These are phyloP conservation scores for Austroboletus niveus DNA, from an alignment of 1,284 basidiomycete species.

Conservation along the genomic window DNA sequence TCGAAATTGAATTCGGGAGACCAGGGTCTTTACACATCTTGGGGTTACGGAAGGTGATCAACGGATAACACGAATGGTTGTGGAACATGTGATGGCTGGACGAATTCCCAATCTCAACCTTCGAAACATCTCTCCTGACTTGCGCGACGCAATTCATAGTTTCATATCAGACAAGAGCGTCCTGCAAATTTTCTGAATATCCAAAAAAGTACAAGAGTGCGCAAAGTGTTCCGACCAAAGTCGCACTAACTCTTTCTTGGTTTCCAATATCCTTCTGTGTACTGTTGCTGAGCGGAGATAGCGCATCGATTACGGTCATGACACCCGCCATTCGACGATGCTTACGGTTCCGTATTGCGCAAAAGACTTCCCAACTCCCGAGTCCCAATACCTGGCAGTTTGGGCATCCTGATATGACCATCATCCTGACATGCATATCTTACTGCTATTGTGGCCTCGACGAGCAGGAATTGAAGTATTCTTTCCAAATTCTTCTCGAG, in stretches of 20 bases:
- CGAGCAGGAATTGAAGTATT: slow-evolving; percentile 34
- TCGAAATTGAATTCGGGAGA: slow-evolving; percentile 11
- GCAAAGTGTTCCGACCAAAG: background rate
- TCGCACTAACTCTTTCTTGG: slow-evolving; percentile 28
- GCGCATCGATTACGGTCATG: slow-evolving; percentile 49
- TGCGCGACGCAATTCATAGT: slow-evolving; percentile 6
- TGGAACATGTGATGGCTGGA: slow-evolving; percentile 27
- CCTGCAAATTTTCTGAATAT: slow-evolving; percentile 5
- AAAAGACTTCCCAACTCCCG: slow-evolving; percentile 39
- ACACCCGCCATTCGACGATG: slow-evolving; percentile 24
- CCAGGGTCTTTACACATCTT: slow-evolving; percentile 25
- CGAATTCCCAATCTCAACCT: slow-evolving; percentile 17
- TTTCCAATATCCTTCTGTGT: slow-evolving; percentile 38
- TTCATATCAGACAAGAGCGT: slow-evolving; percentile 20
- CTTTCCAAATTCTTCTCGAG: slow-evolving; percentile 39
- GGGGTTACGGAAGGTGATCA: slow-evolving; percentile 21
- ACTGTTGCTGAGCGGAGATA: slow-evolving; percentile 41
- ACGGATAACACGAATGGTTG: slow-evolving; percentile 22
- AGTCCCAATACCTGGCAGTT: background rate
- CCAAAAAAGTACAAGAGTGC: slow-evolving; percentile 11
- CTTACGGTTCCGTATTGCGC: background rate
- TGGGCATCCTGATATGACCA: slow-evolving; percentile 43
- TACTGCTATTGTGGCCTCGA: slow-evolving; percentile 50
- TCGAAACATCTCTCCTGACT: slow-evolving; percentile 1
- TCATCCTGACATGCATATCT: slow-evolving; percentile 46